phyloP scores from a whole-genome alignment of 768 basidiomycete genomes.

The Mycena belliarum region DNA sequence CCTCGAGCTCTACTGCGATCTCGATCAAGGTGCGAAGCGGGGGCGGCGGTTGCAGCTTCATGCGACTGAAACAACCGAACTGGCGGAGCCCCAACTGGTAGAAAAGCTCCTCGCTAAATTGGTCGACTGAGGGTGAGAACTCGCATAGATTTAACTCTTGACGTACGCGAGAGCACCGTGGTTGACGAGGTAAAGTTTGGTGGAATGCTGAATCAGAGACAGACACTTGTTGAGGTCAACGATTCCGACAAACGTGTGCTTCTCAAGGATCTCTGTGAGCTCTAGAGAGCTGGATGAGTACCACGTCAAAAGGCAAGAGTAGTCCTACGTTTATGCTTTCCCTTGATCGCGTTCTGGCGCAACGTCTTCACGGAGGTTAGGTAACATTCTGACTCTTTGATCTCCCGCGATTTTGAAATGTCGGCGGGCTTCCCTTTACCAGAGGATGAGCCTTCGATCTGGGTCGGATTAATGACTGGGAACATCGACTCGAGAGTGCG shows the following conservation, averaged over 20 bases:
- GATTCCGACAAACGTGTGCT: slow-evolving; percentile 91
- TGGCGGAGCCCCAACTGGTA: slow-evolving; percentile 92
- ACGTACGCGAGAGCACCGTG: slow-evolving; percentile 83
- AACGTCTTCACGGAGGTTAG: slow-evolving; percentile 74
- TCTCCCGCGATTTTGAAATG: slow-evolving; percentile 44
- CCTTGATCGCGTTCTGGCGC: slow-evolving; percentile 57
- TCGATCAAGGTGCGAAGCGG: slow-evolving; percentile 66
- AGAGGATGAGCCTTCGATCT: slow-evolving; percentile 29
- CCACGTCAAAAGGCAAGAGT: not conserved
- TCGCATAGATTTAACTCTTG: too few relatives aligned
- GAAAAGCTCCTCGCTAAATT: slow-evolving; percentile 95
- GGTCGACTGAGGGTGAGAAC: not conserved
- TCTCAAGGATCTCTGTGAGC: slow-evolving; percentile 78
- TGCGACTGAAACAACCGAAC: slow-evolving; percentile 77
- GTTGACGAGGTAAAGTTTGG: slow-evolving; percentile 87
- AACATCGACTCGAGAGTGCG: slow-evolving; percentile 97
- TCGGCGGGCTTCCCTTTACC: slow-evolving; percentile 21
- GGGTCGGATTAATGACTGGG: slow-evolving; percentile 59
- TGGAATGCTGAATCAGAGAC: slow-evolving; percentile 84
- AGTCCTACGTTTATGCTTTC: slow-evolving; percentile 67
- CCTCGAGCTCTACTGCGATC: slow-evolving; percentile 77
- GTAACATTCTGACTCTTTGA: slow-evolving; percentile 75
- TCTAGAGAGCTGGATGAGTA: slow-evolving; percentile 42
- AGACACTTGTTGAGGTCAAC: slow-evolving; percentile 75
- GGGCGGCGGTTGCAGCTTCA: slow-evolving; percentile 85